Percentiles rank a stretch among this genome's conserved stretches.
These are phyloP conservation scores for Mycosarcoma mackinlayi DNA, from an alignment of 1,284 basidiomycete species.

Conservation along the genomic window DNA sequence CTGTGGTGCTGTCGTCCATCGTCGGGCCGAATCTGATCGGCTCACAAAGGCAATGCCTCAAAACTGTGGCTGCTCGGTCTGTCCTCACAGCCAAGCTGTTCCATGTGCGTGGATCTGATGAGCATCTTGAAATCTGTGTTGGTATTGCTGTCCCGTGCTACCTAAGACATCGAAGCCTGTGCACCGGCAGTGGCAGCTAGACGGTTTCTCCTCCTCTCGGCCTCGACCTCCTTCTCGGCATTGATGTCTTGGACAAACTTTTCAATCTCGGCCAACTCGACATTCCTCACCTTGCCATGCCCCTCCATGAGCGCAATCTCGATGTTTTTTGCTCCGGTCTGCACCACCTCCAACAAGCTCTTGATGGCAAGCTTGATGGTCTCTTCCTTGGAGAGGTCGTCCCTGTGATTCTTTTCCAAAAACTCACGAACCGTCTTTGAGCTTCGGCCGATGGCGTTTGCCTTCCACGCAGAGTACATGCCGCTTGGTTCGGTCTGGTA, in stretches of 20 bases:
- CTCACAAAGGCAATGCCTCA: too few relatives aligned
- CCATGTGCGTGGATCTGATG: neutral
- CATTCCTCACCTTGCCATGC: constrained; percentile 58
- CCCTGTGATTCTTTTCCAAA: constrained; percentile 97
- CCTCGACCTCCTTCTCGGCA: constrained; percentile 65
- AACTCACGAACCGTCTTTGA: constrained; percentile 99
- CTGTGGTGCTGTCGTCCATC: too few relatives aligned
- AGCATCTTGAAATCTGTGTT: neutral
- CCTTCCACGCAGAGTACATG: constrained; percentile 98
- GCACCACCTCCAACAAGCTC: constrained; percentile 95
- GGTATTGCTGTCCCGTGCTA: neutral
- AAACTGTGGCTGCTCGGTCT: too few relatives aligned
- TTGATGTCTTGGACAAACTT: constrained; percentile 65
- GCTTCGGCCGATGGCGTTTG: constrained; percentile 95
- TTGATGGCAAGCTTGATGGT: constrained; percentile 96
- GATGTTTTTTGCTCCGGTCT: constrained; percentile 92
- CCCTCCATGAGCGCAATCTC: constrained; percentile 66
- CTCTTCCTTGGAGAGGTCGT: constrained; percentile 86
- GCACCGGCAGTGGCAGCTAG: constrained; percentile 66
- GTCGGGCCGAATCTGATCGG: too few relatives aligned
- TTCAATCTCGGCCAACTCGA: constrained; percentile 64
- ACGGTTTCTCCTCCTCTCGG: constrained; percentile 64
- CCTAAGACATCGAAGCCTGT: constrained; percentile 56
- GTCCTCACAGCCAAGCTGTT: neutral
- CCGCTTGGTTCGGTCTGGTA: constrained; percentile 98